phyloP scores from a whole-genome alignment of 2,329 filamentous ascomycete species.

The Xylogone sp. region DNA sequence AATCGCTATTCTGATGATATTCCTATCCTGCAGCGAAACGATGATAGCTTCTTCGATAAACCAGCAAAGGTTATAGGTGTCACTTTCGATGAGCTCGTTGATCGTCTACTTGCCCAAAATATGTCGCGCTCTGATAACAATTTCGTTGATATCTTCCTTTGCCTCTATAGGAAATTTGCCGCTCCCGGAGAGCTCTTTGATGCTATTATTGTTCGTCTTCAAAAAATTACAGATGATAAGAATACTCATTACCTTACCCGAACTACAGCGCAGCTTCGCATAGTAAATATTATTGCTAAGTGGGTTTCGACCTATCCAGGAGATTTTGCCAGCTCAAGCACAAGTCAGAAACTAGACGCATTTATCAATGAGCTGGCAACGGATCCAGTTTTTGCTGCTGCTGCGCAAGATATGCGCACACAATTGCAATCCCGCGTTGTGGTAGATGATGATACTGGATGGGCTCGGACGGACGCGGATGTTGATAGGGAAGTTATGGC shows the following conservation, averaged over 20 bases:
- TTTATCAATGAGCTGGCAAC: constrained; percentile 73
- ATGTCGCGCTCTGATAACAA: constrained; percentile 86
- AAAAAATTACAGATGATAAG: constrained; percentile 64
- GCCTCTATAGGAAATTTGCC: constrained; percentile 90
- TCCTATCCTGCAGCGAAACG: constrained; percentile 62
- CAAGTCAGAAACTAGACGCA: constrained; percentile 65
- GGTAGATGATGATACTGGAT: constrained; percentile 88
- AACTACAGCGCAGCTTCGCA: constrained; percentile 76
- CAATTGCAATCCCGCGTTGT: constrained; percentile 68
- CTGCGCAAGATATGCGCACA: constrained; percentile 79
- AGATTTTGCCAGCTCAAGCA: constrained; percentile 80
- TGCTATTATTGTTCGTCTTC: constrained; percentile 73
- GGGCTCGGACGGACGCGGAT: constrained; percentile 78
- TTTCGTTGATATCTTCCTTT: constrained; percentile 85
- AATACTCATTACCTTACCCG: constrained; percentile 68
- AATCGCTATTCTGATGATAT: constrained; percentile 64
- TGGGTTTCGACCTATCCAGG: constrained; percentile 91
- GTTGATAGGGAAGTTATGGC: constrained; percentile 20
- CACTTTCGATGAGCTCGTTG: constrained; percentile 70
- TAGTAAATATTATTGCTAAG: constrained; percentile 78
- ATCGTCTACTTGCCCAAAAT: constrained; percentile 77
- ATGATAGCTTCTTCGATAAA: constrained; percentile 56
- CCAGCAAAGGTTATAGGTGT: constrained; percentile 49
- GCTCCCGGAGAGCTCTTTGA: constrained; percentile 74
- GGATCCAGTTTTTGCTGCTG: constrained; percentile 78